Evolutionary conservation across 2,329 filamentous ascomycete genomes (phyloP), one percentile per base, ranked within the genome.

Genomic region (Aspergillus unguis): DNA sequence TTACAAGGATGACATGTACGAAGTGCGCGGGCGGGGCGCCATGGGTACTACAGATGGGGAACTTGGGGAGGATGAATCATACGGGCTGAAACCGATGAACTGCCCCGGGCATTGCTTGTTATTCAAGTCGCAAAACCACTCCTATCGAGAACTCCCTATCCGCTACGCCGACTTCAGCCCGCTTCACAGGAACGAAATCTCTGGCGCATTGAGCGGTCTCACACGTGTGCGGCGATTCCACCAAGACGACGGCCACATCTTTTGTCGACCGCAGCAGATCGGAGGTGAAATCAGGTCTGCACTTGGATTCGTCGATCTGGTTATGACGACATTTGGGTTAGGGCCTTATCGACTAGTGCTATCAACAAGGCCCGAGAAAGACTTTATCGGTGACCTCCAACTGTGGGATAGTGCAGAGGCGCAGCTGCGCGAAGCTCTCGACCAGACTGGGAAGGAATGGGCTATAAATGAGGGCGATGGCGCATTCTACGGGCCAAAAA

Each of bases 1-100:
- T 69, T 95, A 95, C 73, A 86, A 88, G 54, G 86, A 95, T 64
- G 90, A 95, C 65, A 95, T 95, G 91, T 95, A 92, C 71, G 85
- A 87, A 50, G 90, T 95, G 43, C 68, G 75, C 25, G 79, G 78
- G 1, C 76, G 79, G 11, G 77, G 76, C n/a, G 72, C 75, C 32
- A 73, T 66, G 25, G 75, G 74, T 3, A 65, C 74, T 42, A 74
- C 57, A 32, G 71, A 72, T 5, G 69, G 69, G 2, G 77, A 82
- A 55, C 58, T 70, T 6, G 78, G 76, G 23, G 82, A 85, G 55
- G 83, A 87, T 56, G 84, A 86, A 58, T 86, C 88, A 57, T 95
- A 89, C 71, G 89, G 88, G 17, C 75, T 95, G 61, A 95, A 95
- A 71, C 90, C 90, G 10, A 95, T 95, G 90, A 95, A 95, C 67